A percentile compares a stretch with the other conserved stretches of the same genome.
Conservation (phyloP, 2,329 filamentous ascomycete species). For the Pyricularia pennisetigena region DNA sequence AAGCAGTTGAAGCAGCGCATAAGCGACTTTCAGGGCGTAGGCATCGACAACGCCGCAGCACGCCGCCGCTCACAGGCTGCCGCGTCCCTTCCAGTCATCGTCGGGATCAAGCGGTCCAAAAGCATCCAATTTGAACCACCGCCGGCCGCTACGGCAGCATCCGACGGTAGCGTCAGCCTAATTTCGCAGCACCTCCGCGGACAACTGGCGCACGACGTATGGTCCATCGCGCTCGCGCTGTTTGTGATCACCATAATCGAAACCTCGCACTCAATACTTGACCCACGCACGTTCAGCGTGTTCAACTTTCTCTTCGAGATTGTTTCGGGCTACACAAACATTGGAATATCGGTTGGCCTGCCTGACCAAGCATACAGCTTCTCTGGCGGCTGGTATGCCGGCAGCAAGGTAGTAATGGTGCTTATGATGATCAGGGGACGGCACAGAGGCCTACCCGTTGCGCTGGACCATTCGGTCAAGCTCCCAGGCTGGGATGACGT, state of each 20-base stretch:
- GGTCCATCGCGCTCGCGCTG: slow-evolving; percentile 53
- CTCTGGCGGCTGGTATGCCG: slow-evolving; percentile 38
- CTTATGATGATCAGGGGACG: slow-evolving; percentile 44
- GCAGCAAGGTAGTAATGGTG: slow-evolving; percentile 45
- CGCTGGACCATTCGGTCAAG: slow-evolving; percentile 39
- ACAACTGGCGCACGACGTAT: slow-evolving; percentile 57
- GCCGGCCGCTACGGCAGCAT: slow-evolving; percentile 1
- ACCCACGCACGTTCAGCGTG: slow-evolving; percentile 43
- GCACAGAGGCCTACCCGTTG: slow-evolving; percentile 42
- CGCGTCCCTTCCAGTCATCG: slow-evolving; percentile 1
- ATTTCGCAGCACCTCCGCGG: slow-evolving; percentile 44
- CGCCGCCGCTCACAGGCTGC: neutral
- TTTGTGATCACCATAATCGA: slow-evolving; percentile 53
- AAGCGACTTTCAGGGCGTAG: slow-evolving; percentile 14
- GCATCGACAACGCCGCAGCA: slow-evolving; percentile 9
- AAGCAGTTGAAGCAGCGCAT: slow-evolving; percentile 17
- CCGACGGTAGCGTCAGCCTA: slow-evolving; percentile 11
- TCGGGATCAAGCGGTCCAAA: slow-evolving; percentile 4
- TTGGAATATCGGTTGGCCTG: slow-evolving; percentile 46
- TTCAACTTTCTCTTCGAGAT: slow-evolving; percentile 53
- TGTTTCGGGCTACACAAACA: slow-evolving; percentile 46
- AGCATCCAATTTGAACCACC: slow-evolving; percentile 6
- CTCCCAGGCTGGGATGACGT: slow-evolving; percentile 24
- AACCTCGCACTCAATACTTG: slow-evolving; percentile 38
- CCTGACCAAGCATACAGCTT: slow-evolving; percentile 37